Base-by-base conservation (phyloP, 495 filamentous ascomycete genomes). In the Daldinia decipiens region DNA sequence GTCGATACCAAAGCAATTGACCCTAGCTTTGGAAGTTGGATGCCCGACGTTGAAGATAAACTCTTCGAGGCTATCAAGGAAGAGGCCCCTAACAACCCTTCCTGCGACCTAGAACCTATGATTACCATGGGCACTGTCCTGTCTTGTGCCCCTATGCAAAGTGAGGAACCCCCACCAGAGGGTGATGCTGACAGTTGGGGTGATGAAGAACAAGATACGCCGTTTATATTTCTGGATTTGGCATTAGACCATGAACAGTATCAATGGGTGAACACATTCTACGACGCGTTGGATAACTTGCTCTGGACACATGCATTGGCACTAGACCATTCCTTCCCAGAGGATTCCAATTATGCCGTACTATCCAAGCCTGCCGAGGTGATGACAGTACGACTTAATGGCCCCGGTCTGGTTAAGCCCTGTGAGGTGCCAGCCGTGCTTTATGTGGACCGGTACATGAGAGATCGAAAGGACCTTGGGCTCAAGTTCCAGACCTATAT, bases 401-500 rank as follows among this genome's bases (percentile, higher is more conserved):
- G 83, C 27, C 71, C 81, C 0, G 81, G 84, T 1, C 71, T 80
- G 7, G 69, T 74, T 13, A 79, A 80, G 31, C 82, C 84, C 11
- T 80, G 95, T 47, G 87, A 90, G 13, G 86, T 95, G 19, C 92
- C 93, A 32, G 79, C 86, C 15, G 82, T 87, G 0, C 88, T 93
- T 70, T 96, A 94, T 72, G 85, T 89, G 7, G 93, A 97, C 76
- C 85, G 93, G 38, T 97, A 97, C 77, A 77, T 93, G 64, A 83
- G 87, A 58, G 79, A 78, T 36, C 86, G 85, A 64, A 83, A 82
- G 67, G 82, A 88, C 1, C 73, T 84, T 62, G 80, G 88, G 19
- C 31, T 77, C 15, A 71, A 79, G 13, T 76, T 87, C 61, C 79
- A 85, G 55, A 55, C 59, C 21, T 75, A 82, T 26, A 79, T 82